Conservation (phyloP, 1,284 basidiomycete genomes). For the Exsudoporus floridanus region DNA sequence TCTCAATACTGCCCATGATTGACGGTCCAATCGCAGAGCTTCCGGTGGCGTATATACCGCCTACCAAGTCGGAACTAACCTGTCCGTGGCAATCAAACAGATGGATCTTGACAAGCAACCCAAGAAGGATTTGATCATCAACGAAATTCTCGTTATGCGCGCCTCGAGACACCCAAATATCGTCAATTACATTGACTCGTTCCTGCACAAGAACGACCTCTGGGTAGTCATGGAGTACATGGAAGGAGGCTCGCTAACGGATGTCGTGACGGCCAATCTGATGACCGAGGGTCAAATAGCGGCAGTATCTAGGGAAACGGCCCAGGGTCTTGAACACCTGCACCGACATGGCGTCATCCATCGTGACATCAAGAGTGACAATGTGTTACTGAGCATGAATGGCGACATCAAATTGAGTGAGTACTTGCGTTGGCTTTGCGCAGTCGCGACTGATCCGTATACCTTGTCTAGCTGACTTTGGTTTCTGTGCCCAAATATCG, state of each 20-base stretch:
- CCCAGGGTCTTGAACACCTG: constrained; percentile 88
- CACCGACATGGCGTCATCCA: constrained; percentile 96
- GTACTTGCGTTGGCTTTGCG: constrained; percentile 36
- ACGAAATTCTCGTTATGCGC: constrained; percentile 99
- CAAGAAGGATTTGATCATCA: constrained; percentile 99
- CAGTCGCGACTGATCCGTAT: constrained; percentile 4
- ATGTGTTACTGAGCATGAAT: constrained; percentile 87
- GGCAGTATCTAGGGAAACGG: constrained; percentile 87
- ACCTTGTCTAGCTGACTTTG: constrained; percentile 82
- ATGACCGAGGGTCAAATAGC: constrained; percentile 97
- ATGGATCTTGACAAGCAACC: constrained; percentile 99
- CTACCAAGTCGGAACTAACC: constrained; percentile 91
- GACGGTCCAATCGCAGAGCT: constrained; percentile 53
- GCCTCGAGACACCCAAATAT: constrained; percentile 96
- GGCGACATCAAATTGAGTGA: constrained; percentile 97
- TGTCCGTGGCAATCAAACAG: constrained; percentile 98
- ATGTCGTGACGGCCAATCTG: constrained; percentile 95
- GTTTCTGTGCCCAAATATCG: constrained; percentile 97
- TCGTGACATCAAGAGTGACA: constrained; percentile 98
- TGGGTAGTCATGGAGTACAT: constrained; percentile 99
- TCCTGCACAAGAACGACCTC: constrained; percentile 94
- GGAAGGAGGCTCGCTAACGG: constrained; percentile 92
- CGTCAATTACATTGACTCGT: constrained; percentile 99
- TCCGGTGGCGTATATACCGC: constrained; percentile 98
- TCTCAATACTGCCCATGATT: neutral